These are phyloP conservation scores for Mortierella polycephala DNA, from an alignment of 371 early-diverging fungal genomes.

Conservation along the genomic window DNA sequence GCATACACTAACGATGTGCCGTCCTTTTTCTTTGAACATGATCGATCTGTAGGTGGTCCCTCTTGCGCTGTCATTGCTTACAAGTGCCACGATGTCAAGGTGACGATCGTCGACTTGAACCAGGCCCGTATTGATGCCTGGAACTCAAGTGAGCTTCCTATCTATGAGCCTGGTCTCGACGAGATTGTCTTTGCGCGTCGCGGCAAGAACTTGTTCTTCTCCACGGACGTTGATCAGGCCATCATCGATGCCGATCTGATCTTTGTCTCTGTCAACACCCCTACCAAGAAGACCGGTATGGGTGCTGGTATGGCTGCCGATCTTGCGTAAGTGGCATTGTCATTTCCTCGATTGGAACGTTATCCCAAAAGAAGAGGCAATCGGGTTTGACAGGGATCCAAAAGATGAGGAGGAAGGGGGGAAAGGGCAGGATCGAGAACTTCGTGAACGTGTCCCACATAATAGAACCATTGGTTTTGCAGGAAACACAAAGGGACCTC, in stretches of 20 bases:
- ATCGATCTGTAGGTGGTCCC: constrained; percentile 78
- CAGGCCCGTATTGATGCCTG: constrained; percentile 84
- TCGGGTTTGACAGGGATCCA: not conserved
- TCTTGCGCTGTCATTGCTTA: constrained; percentile 56
- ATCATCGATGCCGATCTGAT: constrained; percentile 87
- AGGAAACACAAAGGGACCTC: too few species aligned
- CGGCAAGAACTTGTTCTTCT: constrained; percentile 87
- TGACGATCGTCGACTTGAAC: constrained; percentile 89
- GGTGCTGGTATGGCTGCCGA: constrained; percentile 91
- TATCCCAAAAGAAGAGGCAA: not conserved
- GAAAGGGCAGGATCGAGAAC: too few species aligned
- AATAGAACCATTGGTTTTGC: too few species aligned
- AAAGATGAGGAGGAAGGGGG: too few species aligned
- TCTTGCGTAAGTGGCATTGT: constrained; percentile 71
- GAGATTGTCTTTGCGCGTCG: constrained; percentile 80
- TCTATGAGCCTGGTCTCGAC: constrained; percentile 92
- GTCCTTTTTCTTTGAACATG: not conserved
- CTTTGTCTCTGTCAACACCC: constrained; percentile 92
- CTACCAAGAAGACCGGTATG: constrained; percentile 82
- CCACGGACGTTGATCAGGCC: constrained; percentile 72
- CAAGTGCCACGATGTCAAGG: constrained; percentile 91
- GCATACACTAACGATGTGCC: not conserved
- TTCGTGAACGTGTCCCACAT: too few species aligned
- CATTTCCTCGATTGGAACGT: not conserved
- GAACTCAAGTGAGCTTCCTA: constrained; percentile 89